Evolutionary conservation across 371 early-diverging fungal species (phyloP).

Genomic region (Coemansia linderi): DNA sequence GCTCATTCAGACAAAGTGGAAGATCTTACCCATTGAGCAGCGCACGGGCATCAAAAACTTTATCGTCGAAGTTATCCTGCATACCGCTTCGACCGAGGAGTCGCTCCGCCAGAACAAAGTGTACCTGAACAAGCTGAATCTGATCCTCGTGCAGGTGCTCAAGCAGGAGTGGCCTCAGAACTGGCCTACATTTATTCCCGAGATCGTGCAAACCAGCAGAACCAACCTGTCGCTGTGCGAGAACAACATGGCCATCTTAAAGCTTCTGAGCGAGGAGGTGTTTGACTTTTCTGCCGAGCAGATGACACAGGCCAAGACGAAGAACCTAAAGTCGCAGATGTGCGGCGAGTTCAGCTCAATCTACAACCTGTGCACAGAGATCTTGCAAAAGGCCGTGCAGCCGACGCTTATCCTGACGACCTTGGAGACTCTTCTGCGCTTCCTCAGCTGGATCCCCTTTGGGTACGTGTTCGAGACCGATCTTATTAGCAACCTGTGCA

Average conservation of each 20-base stretch:
- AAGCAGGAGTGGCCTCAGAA: conserved; percentile 99
- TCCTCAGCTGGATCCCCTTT: conserved; percentile 96
- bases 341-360: conserved; percentile 95
- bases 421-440: conserved; percentile 88
- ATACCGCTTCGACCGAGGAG: conserved; percentile 82
- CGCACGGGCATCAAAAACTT: conserved; percentile 93
- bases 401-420: conserved; percentile 89
- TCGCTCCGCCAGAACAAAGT: conserved; percentile 70
- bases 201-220: conserved; percentile 93
- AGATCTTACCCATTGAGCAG: conserved; percentile 86
- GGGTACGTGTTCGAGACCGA: conserved; percentile 96
- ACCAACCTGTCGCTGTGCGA: conserved; percentile 92
- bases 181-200: conserved; percentile 99
- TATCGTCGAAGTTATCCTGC: conserved; percentile 86
- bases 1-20: conserved; percentile 97
- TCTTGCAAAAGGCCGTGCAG: conserved; percentile 89
- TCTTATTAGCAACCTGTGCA: conserved; percentile 82
- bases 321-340: conserved; percentile 91
- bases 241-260: conserved; percentile 99
- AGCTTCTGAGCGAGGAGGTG: conserved; percentile 97
- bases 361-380: conserved; percentile 93
- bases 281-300: conserved; percentile 97
- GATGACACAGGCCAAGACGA: conserved; percentile 94
- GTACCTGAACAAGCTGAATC: conserved; percentile 87
- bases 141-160: conserved; percentile 95